Evolutionary conservation across 2,329 filamentous ascomycete genomes (phyloP).

Genomic region (Trichoderma gracile): DNA sequence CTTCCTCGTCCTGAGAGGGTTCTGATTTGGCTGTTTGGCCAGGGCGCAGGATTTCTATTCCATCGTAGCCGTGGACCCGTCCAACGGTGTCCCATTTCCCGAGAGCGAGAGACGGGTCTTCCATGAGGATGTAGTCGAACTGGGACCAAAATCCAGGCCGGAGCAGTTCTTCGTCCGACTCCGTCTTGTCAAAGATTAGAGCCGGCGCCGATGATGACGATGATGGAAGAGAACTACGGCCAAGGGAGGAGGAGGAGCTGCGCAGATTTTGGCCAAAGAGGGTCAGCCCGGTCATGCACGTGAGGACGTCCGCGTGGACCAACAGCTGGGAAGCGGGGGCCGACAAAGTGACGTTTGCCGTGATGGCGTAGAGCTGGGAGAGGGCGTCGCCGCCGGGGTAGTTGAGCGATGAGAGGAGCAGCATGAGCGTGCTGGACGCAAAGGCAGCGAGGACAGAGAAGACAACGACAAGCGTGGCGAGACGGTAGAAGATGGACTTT

Average conservation of each 20-base stretch:
- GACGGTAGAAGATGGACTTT: conserved; percentile 59
- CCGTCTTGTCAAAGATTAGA: conserved; percentile 62
- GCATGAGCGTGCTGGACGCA: conserved; percentile 62
- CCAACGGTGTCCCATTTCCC: conserved; percentile 59
- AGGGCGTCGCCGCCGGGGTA: conserved; percentile 90
- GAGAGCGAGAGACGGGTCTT: conserved; percentile 50
- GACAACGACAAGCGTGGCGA: conserved; percentile 57
- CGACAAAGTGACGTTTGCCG: conserved; percentile 31
- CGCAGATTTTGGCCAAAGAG: conserved; percentile 59
- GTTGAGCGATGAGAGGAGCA: conserved; percentile 82
- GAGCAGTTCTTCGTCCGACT: conserved; percentile 48
- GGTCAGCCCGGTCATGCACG: conserved; percentile 71
- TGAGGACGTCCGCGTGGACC: conserved; percentile 65
- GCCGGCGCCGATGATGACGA: conserved; percentile 32
- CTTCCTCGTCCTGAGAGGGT: conserved; percentile 22
- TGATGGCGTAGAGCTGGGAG: conserved; percentile 47
- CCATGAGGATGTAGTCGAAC: conserved; percentile 64
- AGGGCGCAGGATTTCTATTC: conserved; percentile 59
- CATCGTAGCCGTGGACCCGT: conserved; percentile 58
- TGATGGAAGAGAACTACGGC: conserved; percentile 29
- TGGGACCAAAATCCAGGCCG: conserved; percentile 60
- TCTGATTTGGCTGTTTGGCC: conserved; percentile 35
- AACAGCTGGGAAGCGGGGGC: conserved; percentile 35
- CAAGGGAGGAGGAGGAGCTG: conserved; percentile 40
- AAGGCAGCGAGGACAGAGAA: conserved; percentile 63